Evolutionary conservation across 352 stramenopile genomes (phyloP), one percentile per base, ranked within the genome.

Genomic region (Phytopythium cucurbitacearum): DNA sequence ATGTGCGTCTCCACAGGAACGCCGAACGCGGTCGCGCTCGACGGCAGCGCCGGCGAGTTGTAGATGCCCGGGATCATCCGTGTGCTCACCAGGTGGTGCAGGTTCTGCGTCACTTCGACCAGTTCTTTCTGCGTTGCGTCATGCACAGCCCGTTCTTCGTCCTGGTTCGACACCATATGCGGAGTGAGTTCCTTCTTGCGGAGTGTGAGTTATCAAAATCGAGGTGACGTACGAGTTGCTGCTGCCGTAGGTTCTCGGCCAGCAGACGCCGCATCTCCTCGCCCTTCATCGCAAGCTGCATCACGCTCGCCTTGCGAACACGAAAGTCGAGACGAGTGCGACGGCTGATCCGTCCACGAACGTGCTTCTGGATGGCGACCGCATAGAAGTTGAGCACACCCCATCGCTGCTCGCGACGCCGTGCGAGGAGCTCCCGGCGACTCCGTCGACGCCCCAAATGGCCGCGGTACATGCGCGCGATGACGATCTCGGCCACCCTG

Each of bases 61-160:
- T 77, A 87, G n/a, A 90, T 68, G 11, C 79, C 79, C 9, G 79
- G 44, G 11, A 85, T 67, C 12, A 68, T 51, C 1, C 60, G 70
- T 5, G 73, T 88, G 33, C 79, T 85, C 11, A 87, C 64, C 10
- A 88, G 61, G 40, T 90, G 76, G 47, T 88, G 79, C 9, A 88
- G 59, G 48, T 87, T 66, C 56, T 79, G 72, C 0, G 79, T 76
- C 48, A 88, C 68, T 21, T 80, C 61, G 21, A 68, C 58, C 0
- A 88, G 63, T 45, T 87, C 79, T 40, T 69, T 58, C 46, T 69
- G 53, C 0, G 70, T 70, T 28, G 67, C 70, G 8, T 68, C 39
- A 9, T 81, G 60, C 10, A 59, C 70, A 0, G 64, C 50, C 10
- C 60, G 34, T 10, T 73, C 53, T 43, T 86, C 73, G 4, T 76